phyloP scores from a whole-genome alignment of 805 yeast species.

The Diddensiella transvaalensis region DNA sequence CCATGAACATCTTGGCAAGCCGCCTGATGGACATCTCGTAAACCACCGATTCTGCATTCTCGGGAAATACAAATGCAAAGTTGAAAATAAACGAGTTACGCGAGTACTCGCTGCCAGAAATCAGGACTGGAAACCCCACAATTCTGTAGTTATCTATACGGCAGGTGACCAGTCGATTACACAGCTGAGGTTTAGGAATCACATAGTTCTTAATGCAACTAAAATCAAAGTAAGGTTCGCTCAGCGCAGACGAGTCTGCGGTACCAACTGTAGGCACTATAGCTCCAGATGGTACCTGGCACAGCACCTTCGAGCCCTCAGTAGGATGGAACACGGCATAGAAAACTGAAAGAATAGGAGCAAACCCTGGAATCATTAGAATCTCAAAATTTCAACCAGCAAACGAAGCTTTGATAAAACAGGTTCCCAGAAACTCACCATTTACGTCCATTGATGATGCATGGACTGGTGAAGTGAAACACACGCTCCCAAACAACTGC shows the following conservation, averaged over 20 bases:
- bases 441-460: constrained; percentile 7
- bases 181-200: constrained; percentile 89
- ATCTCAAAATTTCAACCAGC: not conserved
- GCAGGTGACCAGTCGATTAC: constrained; percentile 75
- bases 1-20: constrained; percentile 83
- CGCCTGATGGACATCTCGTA: constrained; percentile 83
- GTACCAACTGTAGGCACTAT: constrained; percentile 40
- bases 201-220: constrained; percentile 84
- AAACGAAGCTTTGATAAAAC: not conserved
- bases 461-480: no score
- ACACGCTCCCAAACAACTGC: no score
- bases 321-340: constrained; percentile 93
- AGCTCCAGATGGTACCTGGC: constrained; percentile 83
- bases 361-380: constrained; percentile 17
- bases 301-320: constrained; percentile 87
- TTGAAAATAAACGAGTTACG: constrained; percentile 92
- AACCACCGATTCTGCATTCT: constrained; percentile 59
- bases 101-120: constrained; percentile 69
- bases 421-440: constrained; percentile 5
- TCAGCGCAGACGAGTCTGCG: constrained; percentile 35
- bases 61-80: constrained; percentile 85
- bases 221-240: constrained; percentile 60
- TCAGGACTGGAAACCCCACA: constrained; percentile 84
- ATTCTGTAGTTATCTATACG: constrained; percentile 67
- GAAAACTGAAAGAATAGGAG: constrained; percentile 81